Base-by-base conservation (phyloP, 2,329 filamentous ascomycete genomes). In the Aspergillus sp. region DNA sequence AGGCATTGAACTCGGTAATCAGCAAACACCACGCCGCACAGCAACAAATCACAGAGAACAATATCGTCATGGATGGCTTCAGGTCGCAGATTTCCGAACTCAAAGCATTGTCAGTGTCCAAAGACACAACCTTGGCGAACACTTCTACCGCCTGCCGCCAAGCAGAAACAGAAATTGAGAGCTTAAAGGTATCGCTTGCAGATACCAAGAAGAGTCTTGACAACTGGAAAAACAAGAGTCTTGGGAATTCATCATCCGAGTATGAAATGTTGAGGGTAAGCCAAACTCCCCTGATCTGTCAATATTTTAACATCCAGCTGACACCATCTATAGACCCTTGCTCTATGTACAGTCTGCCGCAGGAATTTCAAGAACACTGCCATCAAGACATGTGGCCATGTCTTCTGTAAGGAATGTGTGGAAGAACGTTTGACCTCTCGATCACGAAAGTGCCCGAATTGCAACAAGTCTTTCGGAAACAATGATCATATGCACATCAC, bases 391-490 rank as follows among this genome's bases (percentile, higher is more conserved):
- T 98, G 93, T 65, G 93, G 93, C 2, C 93, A 98, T 66, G 81
- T 95, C 39, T 95, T 97, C 67, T 98, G 93, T 77, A 84, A 85
- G 60, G 78, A 83, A 38, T 98, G 93, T 63, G 86, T 97, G 26
- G 88, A 95, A 52, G 86, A 94, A 59, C 84, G 93, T 45, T 83
- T 96, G 49, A 82, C 82, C 37, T 95, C 93, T 60, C 86, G 93
- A 31, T 90, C 91, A 71, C 81, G 93, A 54, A 97, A 97, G 67
- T 98, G 93, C 61, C 93, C 93, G 3, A 91, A 88, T 56, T 98
- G 94, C 74, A 89, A 86, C 58, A 87, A 86, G 68, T 83, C 88
- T 4, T 98, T 98, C 64, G 91, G 95, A 59, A 86, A 82, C 64
- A 86, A 86, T 67, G 93, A 98, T 64, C 82, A 89, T 49, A 94